Evolutionary conservation across 2,329 filamentous ascomycete genomes (phyloP).

Genomic region (Fusarium sp.): DNA sequence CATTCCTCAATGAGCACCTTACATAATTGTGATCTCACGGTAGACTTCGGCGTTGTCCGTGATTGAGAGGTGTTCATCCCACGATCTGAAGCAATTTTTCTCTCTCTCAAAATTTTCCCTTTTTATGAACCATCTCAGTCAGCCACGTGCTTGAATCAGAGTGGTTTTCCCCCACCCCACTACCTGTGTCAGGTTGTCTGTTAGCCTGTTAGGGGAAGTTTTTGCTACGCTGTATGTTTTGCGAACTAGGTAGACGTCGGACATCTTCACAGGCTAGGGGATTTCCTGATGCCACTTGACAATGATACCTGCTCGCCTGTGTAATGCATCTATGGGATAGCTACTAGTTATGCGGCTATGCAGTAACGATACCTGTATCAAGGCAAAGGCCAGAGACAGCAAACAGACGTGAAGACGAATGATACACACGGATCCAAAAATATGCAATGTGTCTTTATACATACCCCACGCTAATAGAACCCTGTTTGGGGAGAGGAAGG

Average conservation of each 20-base stretch:
- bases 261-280: too few relatives aligned
- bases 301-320: too few relatives aligned
- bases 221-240: not conserved
- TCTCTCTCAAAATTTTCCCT: constrained; percentile 14
- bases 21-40: constrained; percentile 36
- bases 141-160: constrained; percentile 21
- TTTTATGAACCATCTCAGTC: not conserved
- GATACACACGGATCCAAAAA: too few relatives aligned
- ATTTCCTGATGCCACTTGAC: too few relatives aligned
- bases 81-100: constrained; percentile 8
- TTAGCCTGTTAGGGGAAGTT: not conserved
- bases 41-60: constrained; percentile 37
- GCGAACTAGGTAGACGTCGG: too few relatives aligned
- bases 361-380: too few relatives aligned
- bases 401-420: too few relatives aligned
- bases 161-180: constrained; percentile 1
- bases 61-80: not conserved
- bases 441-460: not conserved
- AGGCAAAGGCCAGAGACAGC: too few relatives aligned
- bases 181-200: constrained; percentile 12
- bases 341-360: too few relatives aligned
- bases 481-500: not conserved
- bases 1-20: constrained; percentile 12
- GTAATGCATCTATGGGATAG: too few relatives aligned
- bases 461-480: constrained; percentile 11